These are phyloP conservation scores for Hyaloperonospora brassicae DNA, from an alignment of 352 stramenopile genomes.

Conservation along the genomic window DNA sequence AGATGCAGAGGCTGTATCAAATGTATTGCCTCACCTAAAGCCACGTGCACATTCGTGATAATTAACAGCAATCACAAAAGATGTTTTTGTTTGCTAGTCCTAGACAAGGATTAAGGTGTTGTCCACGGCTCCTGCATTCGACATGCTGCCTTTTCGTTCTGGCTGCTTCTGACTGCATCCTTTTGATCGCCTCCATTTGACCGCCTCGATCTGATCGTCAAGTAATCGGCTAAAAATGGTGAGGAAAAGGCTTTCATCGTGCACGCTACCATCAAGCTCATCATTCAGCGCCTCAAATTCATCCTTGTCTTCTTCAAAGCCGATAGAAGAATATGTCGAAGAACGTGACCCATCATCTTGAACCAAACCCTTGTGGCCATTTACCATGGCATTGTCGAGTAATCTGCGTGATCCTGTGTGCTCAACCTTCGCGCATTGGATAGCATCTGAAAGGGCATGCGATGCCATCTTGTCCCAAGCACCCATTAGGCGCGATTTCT, in stretches of 20 bases:
- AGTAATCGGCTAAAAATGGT: conserved; percentile 51
- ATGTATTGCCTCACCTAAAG: neutral
- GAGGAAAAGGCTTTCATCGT: conserved; percentile 75
- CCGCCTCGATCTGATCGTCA: conserved; percentile 53
- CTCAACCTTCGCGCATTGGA: conserved; percentile 25
- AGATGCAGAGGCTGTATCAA: neutral
- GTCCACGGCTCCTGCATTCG: conserved; percentile 6
- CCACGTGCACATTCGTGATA: neutral
- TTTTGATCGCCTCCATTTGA: conserved; percentile 20
- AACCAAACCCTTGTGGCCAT: conserved; percentile 18
- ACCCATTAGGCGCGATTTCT: conserved; percentile 18
- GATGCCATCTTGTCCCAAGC: conserved; percentile 58
- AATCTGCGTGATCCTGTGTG: conserved; percentile 16
- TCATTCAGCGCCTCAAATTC: conserved; percentile 73
- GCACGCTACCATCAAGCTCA: conserved; percentile 41
- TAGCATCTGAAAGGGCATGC: conserved; percentile 40
- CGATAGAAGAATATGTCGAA: conserved; percentile 32
- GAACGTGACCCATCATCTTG: conserved; percentile 18
- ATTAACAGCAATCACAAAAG: neutral
- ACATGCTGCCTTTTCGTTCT: neutral
- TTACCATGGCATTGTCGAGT: conserved; percentile 8
- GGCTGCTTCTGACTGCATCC: conserved; percentile 11
- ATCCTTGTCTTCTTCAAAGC: conserved; percentile 48
- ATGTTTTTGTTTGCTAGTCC: conserved; percentile 14
- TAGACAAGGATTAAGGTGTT: conserved; percentile 8